Base-by-base conservation (phyloP, 768 basidiomycete genomes). In the Fistulinella prunicolor region DNA sequence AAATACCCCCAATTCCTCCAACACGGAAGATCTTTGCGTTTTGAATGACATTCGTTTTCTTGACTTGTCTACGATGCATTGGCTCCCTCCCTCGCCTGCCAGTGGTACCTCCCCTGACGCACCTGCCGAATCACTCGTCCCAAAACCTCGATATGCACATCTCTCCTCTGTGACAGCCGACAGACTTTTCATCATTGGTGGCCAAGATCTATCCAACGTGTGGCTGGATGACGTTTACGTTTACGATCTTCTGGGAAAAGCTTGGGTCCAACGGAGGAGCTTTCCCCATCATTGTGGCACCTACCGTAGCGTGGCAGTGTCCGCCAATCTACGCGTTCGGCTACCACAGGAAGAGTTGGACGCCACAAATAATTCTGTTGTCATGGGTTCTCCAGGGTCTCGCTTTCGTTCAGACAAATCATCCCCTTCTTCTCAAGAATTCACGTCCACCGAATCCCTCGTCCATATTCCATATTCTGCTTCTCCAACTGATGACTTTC, bases 231-330 rank as follows among this genome's bases (percentile, higher is more conserved):
- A 97, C 53, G 80, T 95, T 46, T 86, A 90, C 63, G 87, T 95
- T 7, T 94, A 86, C 54, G 93, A 97, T 63, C 77, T 98, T 30
- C 64, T 73, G 13, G 68, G 71, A 13, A 80, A 80, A 63, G 72
- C 76, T 6, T 98, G 95, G 94, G 77, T 90, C 0, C 84, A 86
- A 58, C 74, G 80, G 29, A 82, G 86, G 41, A 81, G 83, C 50
- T 93, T 93, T 58, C 88, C 89, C 1, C 81, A 90, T n/a, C 93
- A 97, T 69, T 93, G 92, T 63, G 95, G 95, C 3, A 94, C 94
- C 0, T 98, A 98, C 67, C 86, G 95, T 45, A 90, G 89, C 56
- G 90, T 97, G 21, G 91, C 92, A 1, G 86, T 94, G 17, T 84
- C 89, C 2, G 82, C 86, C 10, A 73, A 73, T 50, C 74, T 76